phyloP scores from a whole-genome alignment of 202 grass and related monocot species.

The Eragrostis tef region DNA sequence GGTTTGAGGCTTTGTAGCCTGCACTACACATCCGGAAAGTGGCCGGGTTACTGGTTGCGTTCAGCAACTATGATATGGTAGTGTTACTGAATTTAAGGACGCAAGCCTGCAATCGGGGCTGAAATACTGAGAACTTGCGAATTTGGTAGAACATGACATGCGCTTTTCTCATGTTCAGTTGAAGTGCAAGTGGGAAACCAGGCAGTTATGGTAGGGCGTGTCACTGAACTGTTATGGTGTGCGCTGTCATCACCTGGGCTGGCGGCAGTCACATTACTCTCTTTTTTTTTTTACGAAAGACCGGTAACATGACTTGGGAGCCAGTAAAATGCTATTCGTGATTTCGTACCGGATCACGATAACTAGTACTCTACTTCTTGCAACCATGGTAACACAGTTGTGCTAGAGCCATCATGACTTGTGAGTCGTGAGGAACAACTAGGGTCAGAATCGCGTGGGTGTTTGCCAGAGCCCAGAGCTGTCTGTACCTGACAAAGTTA shows the following conservation, averaged over 20 bases:
- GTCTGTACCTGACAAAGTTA: slow-evolving; percentile 1
- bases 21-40: not conserved
- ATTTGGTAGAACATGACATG: not conserved
- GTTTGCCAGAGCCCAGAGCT: not conserved
- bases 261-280: too few species aligned
- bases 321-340: not conserved
- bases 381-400: not conserved
- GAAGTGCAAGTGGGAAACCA: not conserved
- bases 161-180: not conserved
- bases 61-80: not conserved
- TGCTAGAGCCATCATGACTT: not conserved
- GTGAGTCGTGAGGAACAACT: not conserved
- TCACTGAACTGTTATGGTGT: not conserved
- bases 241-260: not conserved
- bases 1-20: not conserved
- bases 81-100: not conserved
- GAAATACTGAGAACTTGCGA: not conserved
- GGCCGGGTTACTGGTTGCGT: too few species aligned
- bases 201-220: not conserved
- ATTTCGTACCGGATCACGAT: not conserved
- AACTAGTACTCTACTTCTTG: not conserved
- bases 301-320: too few species aligned
- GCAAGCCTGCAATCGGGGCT: not conserved
- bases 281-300: too few species aligned
- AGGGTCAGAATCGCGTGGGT: not conserved